Conservation (phyloP, 495 filamentous ascomycete genomes). For the Penicillium soppii region DNA sequence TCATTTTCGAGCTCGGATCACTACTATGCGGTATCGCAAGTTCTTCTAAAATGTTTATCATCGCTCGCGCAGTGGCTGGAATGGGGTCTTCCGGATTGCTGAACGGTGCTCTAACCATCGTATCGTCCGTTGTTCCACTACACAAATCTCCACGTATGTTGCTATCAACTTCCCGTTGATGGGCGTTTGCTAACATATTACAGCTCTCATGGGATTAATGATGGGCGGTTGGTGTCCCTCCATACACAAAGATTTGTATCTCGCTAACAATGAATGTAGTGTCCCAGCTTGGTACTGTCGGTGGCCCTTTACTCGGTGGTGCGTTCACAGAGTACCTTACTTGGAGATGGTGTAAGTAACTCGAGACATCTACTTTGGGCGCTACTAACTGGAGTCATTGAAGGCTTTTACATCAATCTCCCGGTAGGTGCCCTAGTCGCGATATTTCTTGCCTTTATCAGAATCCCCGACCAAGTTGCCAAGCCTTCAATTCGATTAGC, state of each 20-base stretch:
- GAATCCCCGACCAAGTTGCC: no score
- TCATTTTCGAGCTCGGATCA: slow-evolving; percentile 44
- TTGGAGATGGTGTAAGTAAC: slow-evolving; percentile 39
- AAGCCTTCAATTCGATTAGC: no score
- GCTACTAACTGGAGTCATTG: no score
- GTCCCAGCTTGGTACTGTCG: not conserved
- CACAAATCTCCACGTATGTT: no score
- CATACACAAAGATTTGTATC: no score
- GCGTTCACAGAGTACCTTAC: slow-evolving; percentile 45
- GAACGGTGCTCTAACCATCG: not conserved
- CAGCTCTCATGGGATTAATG: no score
- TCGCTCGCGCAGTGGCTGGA: slow-evolving; percentile 73
- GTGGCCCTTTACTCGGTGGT: slow-evolving; percentile 52
- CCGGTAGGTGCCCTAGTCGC: slow-evolving; percentile 47
- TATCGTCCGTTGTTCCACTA: no score
- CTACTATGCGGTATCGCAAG: slow-evolving; percentile 42
- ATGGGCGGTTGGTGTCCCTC: no score
- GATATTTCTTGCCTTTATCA: no score
- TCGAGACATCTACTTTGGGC: not conserved
- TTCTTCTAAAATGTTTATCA: slow-evolving; percentile 44
- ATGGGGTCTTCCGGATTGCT: slow-evolving; percentile 68
- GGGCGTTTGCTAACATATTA: not conserved
- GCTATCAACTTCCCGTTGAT: no score
- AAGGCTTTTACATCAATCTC: slow-evolving; percentile 56
- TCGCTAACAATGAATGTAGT: no score